Evolutionary conservation across 345 rosid species (phyloP).

Genomic region (Diplotaxis tenuifolia): DNA sequence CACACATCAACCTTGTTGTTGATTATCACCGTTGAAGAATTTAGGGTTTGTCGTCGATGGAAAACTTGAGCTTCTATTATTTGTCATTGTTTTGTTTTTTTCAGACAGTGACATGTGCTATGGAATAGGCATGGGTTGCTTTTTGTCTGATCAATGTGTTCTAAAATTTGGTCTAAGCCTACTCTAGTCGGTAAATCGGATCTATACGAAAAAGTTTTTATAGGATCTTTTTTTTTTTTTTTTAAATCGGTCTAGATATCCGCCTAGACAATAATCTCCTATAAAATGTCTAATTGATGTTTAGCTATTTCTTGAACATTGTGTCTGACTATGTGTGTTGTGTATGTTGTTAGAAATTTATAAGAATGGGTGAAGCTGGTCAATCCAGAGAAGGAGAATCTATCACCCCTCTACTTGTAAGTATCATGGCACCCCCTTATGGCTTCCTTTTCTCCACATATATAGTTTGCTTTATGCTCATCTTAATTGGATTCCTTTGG

Average conservation of each 20-base stretch:
- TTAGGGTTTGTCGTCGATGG: conserved; percentile 10
- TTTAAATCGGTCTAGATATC: too few species aligned
- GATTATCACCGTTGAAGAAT: background rate
- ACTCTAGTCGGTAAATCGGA: too few species aligned
- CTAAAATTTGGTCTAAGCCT: too few species aligned
- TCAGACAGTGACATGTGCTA: background rate
- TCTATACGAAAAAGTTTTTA: too few species aligned
- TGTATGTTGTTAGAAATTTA: conserved; percentile 33
- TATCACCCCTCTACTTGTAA: conserved; percentile 36
- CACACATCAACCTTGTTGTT: background rate
- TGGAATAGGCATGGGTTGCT: background rate
- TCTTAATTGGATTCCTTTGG: background rate
- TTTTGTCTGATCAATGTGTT: too few species aligned
- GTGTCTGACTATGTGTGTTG: conserved; percentile 5
- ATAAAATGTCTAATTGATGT: background rate
- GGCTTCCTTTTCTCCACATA: background rate
- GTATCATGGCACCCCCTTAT: conserved; percentile 27
- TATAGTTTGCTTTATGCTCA: conserved; percentile 3
- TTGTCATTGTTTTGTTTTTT: background rate
- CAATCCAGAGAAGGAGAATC: conserved; percentile 40
- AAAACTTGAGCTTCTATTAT: background rate
- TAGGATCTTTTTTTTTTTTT: too few species aligned
- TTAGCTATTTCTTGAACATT: background rate
- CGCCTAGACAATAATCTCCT: background rate
- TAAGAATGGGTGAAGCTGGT: conserved; percentile 46